phyloP scores from a whole-genome alignment of 345 rosid genomes.

The Populus tremula region DNA sequence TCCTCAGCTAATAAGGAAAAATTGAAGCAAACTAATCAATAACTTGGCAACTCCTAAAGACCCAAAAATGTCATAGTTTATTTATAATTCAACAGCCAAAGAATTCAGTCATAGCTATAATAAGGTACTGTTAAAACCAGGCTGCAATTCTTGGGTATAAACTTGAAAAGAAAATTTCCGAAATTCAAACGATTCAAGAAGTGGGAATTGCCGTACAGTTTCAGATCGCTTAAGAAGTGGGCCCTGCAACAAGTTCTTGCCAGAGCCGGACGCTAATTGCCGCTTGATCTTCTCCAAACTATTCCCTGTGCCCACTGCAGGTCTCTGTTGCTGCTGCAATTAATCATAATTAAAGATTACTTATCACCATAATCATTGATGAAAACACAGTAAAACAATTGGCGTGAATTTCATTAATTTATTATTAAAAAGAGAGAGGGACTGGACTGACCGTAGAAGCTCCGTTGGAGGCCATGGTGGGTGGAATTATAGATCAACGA shows the following conservation, averaged over 20 bases:
- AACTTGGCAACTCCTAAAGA: neutral
- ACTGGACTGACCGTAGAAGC: conserved; percentile 61
- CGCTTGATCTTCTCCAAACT: conserved; percentile 97
- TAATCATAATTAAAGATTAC: neutral
- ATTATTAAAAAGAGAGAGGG: neutral
- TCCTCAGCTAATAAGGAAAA: conserved; percentile 55
- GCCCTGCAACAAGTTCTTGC: conserved; percentile 83
- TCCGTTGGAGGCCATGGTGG: conserved; percentile 79
- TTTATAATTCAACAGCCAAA: neutral
- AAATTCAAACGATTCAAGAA: neutral
- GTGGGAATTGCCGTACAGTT: conserved; percentile 47
- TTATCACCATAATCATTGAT: neutral
- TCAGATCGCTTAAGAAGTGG: conserved; percentile 99
- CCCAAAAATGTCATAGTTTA: neutral
- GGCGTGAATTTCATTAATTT: neutral
- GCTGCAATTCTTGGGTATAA: neutral
- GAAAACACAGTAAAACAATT: neutral
- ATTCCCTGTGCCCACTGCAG: conserved; percentile 52
- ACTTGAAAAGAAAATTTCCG: neutral
- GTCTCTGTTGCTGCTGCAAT: conserved; percentile 37
- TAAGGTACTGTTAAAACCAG: neutral
- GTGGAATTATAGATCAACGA: conserved; percentile 15
- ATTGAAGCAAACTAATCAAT: neutral
- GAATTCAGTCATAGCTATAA: neutral
- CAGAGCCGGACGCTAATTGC: conserved; percentile 90